Evolutionary conservation across 140 eudicot species (phyloP).

Genomic region (Oenanthe javanica): DNA sequence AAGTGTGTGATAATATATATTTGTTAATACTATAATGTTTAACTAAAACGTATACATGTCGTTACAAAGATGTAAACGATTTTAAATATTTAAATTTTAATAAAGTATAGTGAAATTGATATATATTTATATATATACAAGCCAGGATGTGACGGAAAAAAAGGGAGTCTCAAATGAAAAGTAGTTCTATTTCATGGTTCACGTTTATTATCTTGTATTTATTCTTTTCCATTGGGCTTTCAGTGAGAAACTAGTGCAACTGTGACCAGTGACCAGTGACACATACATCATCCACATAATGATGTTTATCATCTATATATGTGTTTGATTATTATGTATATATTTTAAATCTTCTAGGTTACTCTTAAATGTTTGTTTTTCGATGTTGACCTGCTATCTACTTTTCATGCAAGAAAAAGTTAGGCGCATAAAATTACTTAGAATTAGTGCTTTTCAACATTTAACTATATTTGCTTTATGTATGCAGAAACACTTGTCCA

Average conservation of each 20-base stretch:
- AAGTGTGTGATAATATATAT: background rate
- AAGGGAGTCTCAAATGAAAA: background rate
- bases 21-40: background rate
- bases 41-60: background rate
- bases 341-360: background rate
- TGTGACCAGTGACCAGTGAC: background rate
- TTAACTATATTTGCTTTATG: slow-evolving; percentile 1
- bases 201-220: background rate
- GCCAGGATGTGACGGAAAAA: background rate
- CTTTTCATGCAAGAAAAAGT: background rate
- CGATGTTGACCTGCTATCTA: background rate
- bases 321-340: background rate
- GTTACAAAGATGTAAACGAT: background rate
- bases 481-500: slow-evolving; percentile 87
- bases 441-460: background rate
- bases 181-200: background rate
- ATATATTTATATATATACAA: background rate
- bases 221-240: background rate
- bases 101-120: background rate
- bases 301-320: background rate
- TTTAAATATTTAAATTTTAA: background rate
- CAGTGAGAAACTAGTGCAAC: background rate
- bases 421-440: background rate
- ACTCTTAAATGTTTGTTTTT: background rate
- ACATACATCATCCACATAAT: background rate